Evolutionary conservation across 2,329 filamentous ascomycete genomes (phyloP).

Genomic region (Xylaria sp.): DNA sequence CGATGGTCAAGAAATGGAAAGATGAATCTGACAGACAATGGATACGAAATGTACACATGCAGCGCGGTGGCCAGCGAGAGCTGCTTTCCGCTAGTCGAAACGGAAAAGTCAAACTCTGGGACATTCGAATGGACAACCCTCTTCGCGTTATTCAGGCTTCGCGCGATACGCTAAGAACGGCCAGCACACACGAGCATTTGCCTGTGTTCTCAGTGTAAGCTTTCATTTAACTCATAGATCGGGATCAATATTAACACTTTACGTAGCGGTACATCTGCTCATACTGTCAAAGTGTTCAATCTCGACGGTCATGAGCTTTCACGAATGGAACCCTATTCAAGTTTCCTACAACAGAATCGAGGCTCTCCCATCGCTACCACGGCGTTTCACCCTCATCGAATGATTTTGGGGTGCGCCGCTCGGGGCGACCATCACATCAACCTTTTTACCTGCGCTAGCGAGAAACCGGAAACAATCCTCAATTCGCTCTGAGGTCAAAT

Average conservation of each 20-base stretch:
- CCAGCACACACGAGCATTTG: constrained; percentile 94
- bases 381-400: constrained; percentile 93
- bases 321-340: constrained; percentile 87
- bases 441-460: constrained; percentile 77
- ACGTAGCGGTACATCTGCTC: constrained; percentile 82
- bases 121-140: constrained; percentile 86
- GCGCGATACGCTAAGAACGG: constrained; percentile 79
- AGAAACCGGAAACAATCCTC: constrained; percentile 48
- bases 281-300: constrained; percentile 93
- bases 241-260: constrained; percentile 45
- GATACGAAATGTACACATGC: constrained; percentile 97
- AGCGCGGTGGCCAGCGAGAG: constrained; percentile 92
- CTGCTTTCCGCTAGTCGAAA: constrained; percentile 90
- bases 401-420: constrained; percentile 88
- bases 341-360: constrained; percentile 83
- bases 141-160: constrained; percentile 80
- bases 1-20: constrained; percentile 97
- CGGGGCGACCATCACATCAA: constrained; percentile 91
- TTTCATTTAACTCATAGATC: background rate
- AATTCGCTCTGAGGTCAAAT: constrained; percentile 37
- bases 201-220: constrained; percentile 94
- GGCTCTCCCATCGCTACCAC: constrained; percentile 86
- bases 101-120: constrained; percentile 95
- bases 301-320: constrained; percentile 83
- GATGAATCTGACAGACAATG: constrained; percentile 86